Percentiles rank a stretch among this genome's conserved stretches.
phyloP scores from a whole-genome alignment of 108 stramenopile species.

The Nitzschia sp. region DNA sequence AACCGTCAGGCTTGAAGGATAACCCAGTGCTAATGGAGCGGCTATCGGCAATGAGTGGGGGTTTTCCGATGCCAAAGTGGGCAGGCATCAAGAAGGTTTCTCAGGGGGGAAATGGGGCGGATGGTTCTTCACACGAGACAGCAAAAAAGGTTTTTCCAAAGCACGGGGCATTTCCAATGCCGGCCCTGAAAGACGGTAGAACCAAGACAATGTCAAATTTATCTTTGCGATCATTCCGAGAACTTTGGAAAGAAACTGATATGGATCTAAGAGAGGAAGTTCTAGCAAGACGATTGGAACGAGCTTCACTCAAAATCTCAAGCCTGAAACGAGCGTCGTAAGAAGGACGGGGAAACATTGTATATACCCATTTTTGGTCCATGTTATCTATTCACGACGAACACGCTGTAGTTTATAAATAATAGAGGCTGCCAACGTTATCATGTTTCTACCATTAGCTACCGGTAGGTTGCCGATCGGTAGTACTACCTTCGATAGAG shows the following conservation, averaged over 20 bases:
- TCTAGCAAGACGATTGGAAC: constrained; percentile 3
- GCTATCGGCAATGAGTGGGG: constrained; percentile 3
- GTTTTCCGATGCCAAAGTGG: constrained; percentile 17
- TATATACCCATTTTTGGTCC: too few relatives aligned
- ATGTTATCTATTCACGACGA: too few relatives aligned
- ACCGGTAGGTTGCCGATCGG: too few relatives aligned
- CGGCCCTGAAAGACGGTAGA: not conserved
- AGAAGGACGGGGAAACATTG: too few relatives aligned
- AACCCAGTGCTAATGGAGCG: not conserved
- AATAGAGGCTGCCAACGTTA: too few relatives aligned
- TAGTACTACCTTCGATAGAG: too few relatives aligned
- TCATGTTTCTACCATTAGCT: too few relatives aligned
- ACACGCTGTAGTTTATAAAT: too few relatives aligned
- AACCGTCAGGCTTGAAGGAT: not conserved
- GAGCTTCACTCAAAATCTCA: not conserved
- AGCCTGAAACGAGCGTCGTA: too few relatives aligned
- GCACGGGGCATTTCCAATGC: constrained; percentile 15
- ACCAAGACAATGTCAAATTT: not conserved
- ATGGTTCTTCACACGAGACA: not conserved
- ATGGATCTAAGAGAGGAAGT: constrained; percentile 9
- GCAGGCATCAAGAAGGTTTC: not conserved
- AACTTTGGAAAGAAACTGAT: constrained; percentile 13
- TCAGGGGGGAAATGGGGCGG: not conserved
- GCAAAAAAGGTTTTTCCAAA: not conserved
- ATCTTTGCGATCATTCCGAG: not conserved